Evolutionary conservation across 257 asterid species (phyloP), one percentile per base, ranked within the genome.

Genomic region (Solanum pimpinellifolium): DNA sequence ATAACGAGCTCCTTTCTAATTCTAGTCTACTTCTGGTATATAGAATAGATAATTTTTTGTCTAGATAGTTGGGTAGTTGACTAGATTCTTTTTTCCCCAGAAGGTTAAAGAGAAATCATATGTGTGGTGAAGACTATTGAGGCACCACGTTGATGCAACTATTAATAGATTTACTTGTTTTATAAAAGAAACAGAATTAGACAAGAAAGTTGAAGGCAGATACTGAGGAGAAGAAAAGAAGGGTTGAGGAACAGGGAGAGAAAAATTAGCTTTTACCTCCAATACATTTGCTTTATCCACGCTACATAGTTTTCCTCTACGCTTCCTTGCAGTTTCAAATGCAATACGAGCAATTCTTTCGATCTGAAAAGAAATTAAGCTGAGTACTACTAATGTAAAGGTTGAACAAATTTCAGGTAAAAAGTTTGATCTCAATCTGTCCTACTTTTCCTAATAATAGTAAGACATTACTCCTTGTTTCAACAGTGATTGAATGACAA

Each of bases 231-330:
- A 5, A 16, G 66, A 77, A 77, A 44, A 86, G 75, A 47, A 77
- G 69, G n/a, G 84, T 11, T 72, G 44, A 37, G 25, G 18, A 16
- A 68, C 52, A 23, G 68, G 25, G 83, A 86, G 82, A 86, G 80
- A 31, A 66, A 85, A 76, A 86, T 18, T 2, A 60, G 29, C 80
- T 66, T 23, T 44, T 92, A 94, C 99, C 99, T 97, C 99, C 96
- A 97, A 91, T 73, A 97, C 99, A 90, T 97, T 97, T 86, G 99
- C 99, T 92, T 97, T 97, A 89, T 97, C 99, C 39, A 97, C 99
- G 76, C 98, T 96, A 88, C 99, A 97, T 78, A 97, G 98, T 88
- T 94, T 96, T 86, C 98, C 98, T 68, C 90, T 89, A 52, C 99
- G 98, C 75, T 94, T 97, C 90, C 94, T 92, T 88, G 99, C 98